Evolutionary conservation across 352 stramenopile species (phyloP).

Genomic region (Phytophthora constricta): DNA sequence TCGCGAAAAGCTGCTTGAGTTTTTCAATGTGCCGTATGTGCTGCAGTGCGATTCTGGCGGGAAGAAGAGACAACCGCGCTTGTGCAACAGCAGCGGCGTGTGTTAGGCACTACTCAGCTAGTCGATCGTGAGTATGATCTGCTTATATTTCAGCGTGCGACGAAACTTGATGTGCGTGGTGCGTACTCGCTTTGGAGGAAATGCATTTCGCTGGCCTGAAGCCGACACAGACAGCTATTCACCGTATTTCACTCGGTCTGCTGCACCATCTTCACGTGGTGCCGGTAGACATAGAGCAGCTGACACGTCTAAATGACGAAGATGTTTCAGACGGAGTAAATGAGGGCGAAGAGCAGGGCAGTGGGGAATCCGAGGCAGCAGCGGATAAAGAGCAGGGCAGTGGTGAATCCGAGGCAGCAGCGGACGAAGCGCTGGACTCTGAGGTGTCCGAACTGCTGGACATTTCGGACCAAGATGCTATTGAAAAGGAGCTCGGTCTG

Average conservation of each 20-base stretch:
- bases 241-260: conserved; percentile 71
- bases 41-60: conserved; percentile 66
- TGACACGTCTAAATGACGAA: conserved; percentile 1
- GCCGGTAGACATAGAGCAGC: background rate
- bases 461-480: conserved; percentile 48
- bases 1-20: conserved; percentile 48
- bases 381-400: conserved; percentile 15
- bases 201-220: conserved; percentile 82
- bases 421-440: conserved; percentile 34
- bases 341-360: conserved; percentile 17
- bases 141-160: conserved; percentile 70
- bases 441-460: conserved; percentile 45
- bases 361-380: no score
- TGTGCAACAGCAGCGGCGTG: conserved; percentile 58
- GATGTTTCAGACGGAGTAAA: conserved; percentile 10
- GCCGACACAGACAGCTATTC: conserved; percentile 70
- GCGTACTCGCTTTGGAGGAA: conserved; percentile 76
- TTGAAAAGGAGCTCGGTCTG: conserved; percentile 55
- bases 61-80: conserved; percentile 60
- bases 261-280: conserved; percentile 50
- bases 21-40: conserved; percentile 70
- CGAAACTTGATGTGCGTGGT: conserved; percentile 49
- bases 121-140: conserved; percentile 64
- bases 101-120: conserved; percentile 42
- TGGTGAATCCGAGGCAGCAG: conserved; percentile 14